Evolutionary conservation across 129 eudicot genomes (phyloP), one percentile per base, ranked within the genome.

Genomic region (Escallonia herrerae): DNA sequence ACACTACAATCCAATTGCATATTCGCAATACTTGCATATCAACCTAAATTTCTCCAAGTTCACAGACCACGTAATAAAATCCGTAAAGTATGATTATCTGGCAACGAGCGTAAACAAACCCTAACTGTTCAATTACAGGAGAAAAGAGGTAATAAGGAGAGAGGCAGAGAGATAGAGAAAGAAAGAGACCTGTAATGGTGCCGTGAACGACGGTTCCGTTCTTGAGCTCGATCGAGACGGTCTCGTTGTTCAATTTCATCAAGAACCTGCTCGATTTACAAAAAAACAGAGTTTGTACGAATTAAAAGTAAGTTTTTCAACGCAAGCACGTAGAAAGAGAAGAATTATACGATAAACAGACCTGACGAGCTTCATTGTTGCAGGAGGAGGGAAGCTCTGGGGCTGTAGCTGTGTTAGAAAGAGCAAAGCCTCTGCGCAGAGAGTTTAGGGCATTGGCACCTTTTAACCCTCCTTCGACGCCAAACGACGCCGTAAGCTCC

Each of bases 191-290:
- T 76, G 84, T 89, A 73, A 89, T 89, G 56, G 96, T 89, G 2
- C 96, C 96, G 43, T 89, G 87, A 65, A 89, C 96, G 66, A 85
- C 84, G 5, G 97, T 87, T 5, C 97, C 97, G 8, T 91, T 91
- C 70, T 91, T 91, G 39, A 91, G 86, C 79, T 91, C 97, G 51
- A 91, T 91, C 62, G 95, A 87, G 39, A 91, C 97, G 1, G 97
- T 91, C 82, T 91, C 97, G 45, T 91, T 91, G 94, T 87, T 91
- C 81, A 91, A 72, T 79, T 91, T 91, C 97, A 91, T 91, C 90
- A 91, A 70, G 78, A 90, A 90, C 84, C 97, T 90, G 72, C n/a
- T n/a, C n/a, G n/a, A n/a, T n/a, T n/a, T n/a, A n/a, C 6, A 46
- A 56, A n/a, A n/a, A 66, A 43, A 49, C 13, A 12, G 15, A 49